Conservation (phyloP, 495 filamentous ascomycete genomes). For the Aspergillus incahuasiensis region DNA sequence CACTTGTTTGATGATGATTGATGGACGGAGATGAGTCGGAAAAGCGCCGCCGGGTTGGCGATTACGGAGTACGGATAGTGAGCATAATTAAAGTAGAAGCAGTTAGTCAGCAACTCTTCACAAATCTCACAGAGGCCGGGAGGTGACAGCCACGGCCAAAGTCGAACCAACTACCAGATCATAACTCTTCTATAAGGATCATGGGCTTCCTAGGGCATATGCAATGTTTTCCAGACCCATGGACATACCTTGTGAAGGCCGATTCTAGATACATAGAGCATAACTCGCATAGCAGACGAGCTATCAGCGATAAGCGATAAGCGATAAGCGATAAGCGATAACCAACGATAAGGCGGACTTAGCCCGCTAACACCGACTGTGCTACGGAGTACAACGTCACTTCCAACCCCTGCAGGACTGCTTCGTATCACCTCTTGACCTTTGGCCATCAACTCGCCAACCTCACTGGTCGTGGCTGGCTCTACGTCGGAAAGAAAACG, state of each 20-base stretch:
- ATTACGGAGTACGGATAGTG: neutral
- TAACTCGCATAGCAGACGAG: too few species aligned
- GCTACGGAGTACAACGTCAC: neutral
- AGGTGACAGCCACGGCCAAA: neutral
- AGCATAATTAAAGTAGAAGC: neutral
- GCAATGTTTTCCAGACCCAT: too few species aligned
- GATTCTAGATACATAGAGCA: too few species aligned
- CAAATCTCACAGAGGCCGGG: neutral
- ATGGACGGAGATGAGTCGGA: conserved; percentile 7
- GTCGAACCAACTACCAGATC: too few species aligned
- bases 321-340: too few species aligned
- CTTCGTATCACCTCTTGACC: neutral
- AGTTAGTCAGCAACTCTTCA: conserved; percentile 1
- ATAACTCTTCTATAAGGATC: too few species aligned
- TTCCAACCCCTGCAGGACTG: neutral
- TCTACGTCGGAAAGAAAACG: neutral
- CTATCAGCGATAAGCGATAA: neutral
- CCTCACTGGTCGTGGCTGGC: neutral
- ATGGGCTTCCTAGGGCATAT: too few species aligned
- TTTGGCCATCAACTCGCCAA: neutral
- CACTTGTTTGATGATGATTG: conserved; percentile 5
- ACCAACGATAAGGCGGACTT: neutral
- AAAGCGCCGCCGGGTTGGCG: conserved; percentile 2
- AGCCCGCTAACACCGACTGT: neutral
- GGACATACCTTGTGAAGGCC: too few species aligned